phyloP scores from a whole-genome alignment of 495 filamentous ascomycete genomes.

The Aspergillus campestris region DNA sequence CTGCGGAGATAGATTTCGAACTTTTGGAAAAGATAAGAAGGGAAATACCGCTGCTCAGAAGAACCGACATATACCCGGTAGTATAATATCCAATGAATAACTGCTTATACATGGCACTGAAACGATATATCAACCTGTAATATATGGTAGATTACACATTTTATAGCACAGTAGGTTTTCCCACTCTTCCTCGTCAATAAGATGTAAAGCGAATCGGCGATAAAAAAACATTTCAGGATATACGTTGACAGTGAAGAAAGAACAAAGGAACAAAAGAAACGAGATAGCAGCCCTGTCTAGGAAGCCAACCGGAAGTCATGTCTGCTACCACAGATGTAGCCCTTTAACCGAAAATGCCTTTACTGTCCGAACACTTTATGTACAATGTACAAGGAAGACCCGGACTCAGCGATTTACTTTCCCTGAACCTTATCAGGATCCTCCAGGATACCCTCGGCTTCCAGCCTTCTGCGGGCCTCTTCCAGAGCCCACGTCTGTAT shows the following conservation, averaged over 20 bases:
- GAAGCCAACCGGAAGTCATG: constrained; percentile 27
- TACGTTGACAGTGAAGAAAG: constrained; percentile 20
- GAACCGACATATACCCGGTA: constrained; percentile 56
- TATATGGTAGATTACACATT: constrained; percentile 37
- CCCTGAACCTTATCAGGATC: constrained; percentile 52
- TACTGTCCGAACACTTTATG: constrained; percentile 37
- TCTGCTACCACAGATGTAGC: constrained; percentile 25
- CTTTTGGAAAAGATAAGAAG: constrained; percentile 43
- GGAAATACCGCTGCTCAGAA: constrained; percentile 56
- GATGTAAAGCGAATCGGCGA: constrained; percentile 20
- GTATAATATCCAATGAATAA: constrained; percentile 21
- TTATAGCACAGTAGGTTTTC: constrained; percentile 8
- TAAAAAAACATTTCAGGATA: constrained; percentile 20
- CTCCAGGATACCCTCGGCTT: constrained; percentile 86
- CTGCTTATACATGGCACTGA: constrained; percentile 47
- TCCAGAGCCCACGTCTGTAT: constrained; percentile 99
- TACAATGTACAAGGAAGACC: constrained; percentile 37
- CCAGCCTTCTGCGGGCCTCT: constrained; percentile 86
- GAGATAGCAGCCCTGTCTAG: constrained; percentile 36
- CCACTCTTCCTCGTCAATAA: constrained; percentile 12
- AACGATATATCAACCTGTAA: constrained; percentile 55
- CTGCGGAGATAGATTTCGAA: constrained; percentile 43
- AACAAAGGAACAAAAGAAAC: constrained; percentile 22
- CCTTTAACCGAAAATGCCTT: constrained; percentile 24
- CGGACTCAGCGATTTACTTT: constrained; percentile 19